Conservation (phyloP, 345 rosid genomes). For the Lumnitzera racemosa region DNA sequence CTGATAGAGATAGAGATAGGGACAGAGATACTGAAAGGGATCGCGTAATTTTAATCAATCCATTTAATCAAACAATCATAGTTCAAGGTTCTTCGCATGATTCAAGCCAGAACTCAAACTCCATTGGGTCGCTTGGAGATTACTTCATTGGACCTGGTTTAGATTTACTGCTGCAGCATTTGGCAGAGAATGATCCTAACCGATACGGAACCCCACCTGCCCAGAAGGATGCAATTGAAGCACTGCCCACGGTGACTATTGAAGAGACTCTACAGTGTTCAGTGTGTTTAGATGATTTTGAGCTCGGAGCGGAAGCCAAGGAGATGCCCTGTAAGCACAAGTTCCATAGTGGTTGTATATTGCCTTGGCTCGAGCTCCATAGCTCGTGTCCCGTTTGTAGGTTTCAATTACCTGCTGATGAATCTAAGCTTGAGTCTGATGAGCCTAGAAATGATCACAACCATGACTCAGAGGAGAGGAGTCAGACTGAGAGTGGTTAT, state of each 20-base stretch:
- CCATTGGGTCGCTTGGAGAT: constrained; percentile 63
- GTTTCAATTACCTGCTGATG: constrained; percentile 61
- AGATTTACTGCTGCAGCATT: constrained; percentile 60
- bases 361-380: constrained; percentile 91
- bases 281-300: constrained; percentile 82
- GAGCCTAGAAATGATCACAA: constrained; percentile 16
- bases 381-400: constrained; percentile 94
- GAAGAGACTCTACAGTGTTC: constrained; percentile 51
- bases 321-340: constrained; percentile 93
- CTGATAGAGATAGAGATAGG: constrained; percentile 6
- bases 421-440: constrained; percentile 40
- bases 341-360: constrained; percentile 67
- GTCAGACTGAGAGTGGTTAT: constrained; percentile 11
- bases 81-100: constrained; percentile 52
- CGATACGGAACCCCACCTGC: constrained; percentile 76
- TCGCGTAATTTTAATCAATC: constrained; percentile 38
- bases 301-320: constrained; percentile 48
- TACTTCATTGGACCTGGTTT: constrained; percentile 76
- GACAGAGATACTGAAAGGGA: constrained; percentile 28
- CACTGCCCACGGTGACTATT: constrained; percentile 41
- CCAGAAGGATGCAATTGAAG: constrained; percentile 54
- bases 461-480: constrained; percentile 11
- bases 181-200: constrained; percentile 60
- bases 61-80: constrained; percentile 37
- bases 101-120: constrained; percentile 32